Base-by-base conservation (phyloP, 345 rosid species). In the Syzygium jambos region DNA sequence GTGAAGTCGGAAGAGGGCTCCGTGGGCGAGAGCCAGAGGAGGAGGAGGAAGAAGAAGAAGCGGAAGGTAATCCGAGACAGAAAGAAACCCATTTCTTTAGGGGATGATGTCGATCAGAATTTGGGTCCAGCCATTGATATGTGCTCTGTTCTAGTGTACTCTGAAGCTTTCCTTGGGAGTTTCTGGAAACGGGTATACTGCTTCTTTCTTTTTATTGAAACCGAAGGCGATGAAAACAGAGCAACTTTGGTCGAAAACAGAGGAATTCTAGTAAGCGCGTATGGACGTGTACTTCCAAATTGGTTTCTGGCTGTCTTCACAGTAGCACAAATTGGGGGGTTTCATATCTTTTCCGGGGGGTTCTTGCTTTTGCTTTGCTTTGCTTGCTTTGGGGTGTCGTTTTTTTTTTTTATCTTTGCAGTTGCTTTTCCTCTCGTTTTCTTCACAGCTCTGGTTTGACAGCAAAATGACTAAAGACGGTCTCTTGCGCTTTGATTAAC, bases 1-100 rank as follows among this genome's bases (percentile, higher is more conserved):
- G 95, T 91, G 80, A 89, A 52, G 88, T 73, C 82, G 49, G 82
- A 73, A 73, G 82, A 73, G 49, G 82, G 49, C 27, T 73, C 82
- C 4, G 14, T 1, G 82, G 27, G 82, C 82, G 49, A 73, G 49
- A 38, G 82, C 49, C 46, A 73, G 49, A 38, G 82, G 82, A 38
- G 49, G 25, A 73, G 7, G 68, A 6, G 3, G 46, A 73, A 1
- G 46, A 19, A 0, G 49, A 73, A 34, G 49, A 38, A 41, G 25
- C 82, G 7, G 27, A 73, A 11, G 7, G 7, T 38, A 19, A 38
- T 19, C 43, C 49, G 49, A 38, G 25, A 19, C 82, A 38, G 82
- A 38, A 73, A 14, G 49, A 38, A 38, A 27, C 82, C 49, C 82
- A 73, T 73, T 16, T 73, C 49, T 73, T 73, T 0, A 19, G 41